These are phyloP conservation scores for Rhinocladiella similis DNA, from an alignment of 2,329 filamentous ascomycete genomes.

Conservation along the genomic window DNA sequence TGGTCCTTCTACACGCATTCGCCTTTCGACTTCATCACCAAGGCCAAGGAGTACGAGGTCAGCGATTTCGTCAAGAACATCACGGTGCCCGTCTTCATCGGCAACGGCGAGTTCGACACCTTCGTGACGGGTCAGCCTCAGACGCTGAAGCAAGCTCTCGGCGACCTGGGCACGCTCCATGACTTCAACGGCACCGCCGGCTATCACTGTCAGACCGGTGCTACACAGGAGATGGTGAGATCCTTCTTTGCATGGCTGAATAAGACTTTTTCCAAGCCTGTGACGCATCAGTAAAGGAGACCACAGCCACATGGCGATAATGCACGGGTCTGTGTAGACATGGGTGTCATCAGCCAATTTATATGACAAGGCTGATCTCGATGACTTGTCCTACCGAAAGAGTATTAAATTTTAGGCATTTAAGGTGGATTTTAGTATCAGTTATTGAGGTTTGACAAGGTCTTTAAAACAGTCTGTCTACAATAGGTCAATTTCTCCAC, in stretches of 20 bases:
- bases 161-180: constrained; percentile 25
- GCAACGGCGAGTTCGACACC: constrained; percentile 26
- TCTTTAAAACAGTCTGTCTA: too few species aligned
- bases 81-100: constrained; percentile 29
- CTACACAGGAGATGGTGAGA: constrained; percentile 3
- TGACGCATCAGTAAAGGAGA: too few species aligned
- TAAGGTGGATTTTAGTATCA: too few species aligned
- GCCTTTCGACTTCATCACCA: constrained; percentile 32
- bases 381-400: too few species aligned
- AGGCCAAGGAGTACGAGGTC: constrained; percentile 22
- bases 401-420: too few species aligned
- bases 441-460: too few species aligned
- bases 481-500: too few species aligned
- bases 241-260: constrained; percentile 2
- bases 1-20: constrained; percentile 36
- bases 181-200: constrained; percentile 27
- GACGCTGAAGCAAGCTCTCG: constrained; percentile 22
- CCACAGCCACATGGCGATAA: too few species aligned
- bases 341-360: too few species aligned
- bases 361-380: too few species aligned
- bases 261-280: constrained; percentile 3
- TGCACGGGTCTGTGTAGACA: too few species aligned
- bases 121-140: constrained; percentile 26
- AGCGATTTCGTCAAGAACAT: constrained; percentile 27
- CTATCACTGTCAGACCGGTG: constrained; percentile 29